Conservation (phyloP, 345 rosid genomes). For the Gossypioides kirkii region DNA sequence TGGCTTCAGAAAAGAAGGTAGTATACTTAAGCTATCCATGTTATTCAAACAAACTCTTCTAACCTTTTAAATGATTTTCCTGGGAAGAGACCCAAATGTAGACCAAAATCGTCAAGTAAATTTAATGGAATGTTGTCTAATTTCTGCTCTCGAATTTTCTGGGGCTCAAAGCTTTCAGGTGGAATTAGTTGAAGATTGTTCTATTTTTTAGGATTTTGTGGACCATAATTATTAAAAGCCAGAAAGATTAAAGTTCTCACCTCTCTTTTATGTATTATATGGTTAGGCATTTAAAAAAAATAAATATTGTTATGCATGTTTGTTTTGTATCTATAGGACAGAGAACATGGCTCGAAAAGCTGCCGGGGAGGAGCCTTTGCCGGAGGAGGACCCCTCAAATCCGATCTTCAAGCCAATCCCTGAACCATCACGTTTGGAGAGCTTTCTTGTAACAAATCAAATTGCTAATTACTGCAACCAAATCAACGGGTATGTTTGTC, state of each 20-base stretch:
- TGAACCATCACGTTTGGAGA: constrained; percentile 92
- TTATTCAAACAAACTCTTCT: background rate
- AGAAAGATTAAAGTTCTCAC: background rate
- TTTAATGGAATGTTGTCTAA: no score
- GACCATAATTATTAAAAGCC: background rate
- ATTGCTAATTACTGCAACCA: constrained; percentile 92
- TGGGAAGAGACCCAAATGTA: background rate
- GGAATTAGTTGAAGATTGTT: background rate
- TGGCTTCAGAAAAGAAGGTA: constrained; percentile 99
- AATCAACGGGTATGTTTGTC: constrained; percentile 73
- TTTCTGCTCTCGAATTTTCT: background rate
- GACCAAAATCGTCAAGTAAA: background rate
- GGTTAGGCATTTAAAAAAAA: background rate
- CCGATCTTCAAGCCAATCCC: constrained; percentile 85
- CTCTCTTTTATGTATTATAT: background rate
- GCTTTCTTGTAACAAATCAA: constrained; percentile 92
- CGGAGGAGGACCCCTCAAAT: constrained; percentile 96
- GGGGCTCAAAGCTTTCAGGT: constrained; percentile 1
- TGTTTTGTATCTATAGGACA: constrained; percentile 41
- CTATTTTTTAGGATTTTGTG: background rate
- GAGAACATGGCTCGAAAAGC: constrained; percentile 86
- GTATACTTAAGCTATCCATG: background rate
- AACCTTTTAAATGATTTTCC: background rate
- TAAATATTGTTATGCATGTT: background rate
- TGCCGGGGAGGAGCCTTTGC: constrained; percentile 89